Percentiles rank a stretch among this genome's conserved stretches.
Evolutionary conservation across 2,329 filamentous ascomycete species (phyloP).

Genomic region (Fusarium burgessii): DNA sequence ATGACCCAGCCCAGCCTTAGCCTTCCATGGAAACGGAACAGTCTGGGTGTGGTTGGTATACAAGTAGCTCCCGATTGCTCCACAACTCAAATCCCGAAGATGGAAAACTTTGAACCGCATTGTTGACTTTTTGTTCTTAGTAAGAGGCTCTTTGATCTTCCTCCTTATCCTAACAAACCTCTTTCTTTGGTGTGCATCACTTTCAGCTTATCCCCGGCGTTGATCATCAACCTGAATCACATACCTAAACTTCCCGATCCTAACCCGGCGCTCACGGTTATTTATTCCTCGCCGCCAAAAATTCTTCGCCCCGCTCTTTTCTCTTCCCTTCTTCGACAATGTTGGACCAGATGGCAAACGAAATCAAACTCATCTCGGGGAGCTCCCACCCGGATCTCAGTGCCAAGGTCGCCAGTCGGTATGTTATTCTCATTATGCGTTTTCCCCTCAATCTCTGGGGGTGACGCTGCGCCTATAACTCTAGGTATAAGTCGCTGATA

Average conservation of each 20-base stretch:
- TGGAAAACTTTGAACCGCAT: slow-evolving; percentile 45
- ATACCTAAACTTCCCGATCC: slow-evolving; percentile 31
- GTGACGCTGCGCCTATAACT: slow-evolving; percentile 8
- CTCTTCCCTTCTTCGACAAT: slow-evolving; percentile 47
- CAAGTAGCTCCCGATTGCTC: slow-evolving; percentile 33
- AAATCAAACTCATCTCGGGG: slow-evolving; percentile 65
- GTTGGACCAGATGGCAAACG: slow-evolving; percentile 63
- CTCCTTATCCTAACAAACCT: neutral
- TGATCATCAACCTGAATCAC: slow-evolving; percentile 37
- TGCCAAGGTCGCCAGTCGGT: slow-evolving; percentile 59
- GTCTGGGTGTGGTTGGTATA: neutral
- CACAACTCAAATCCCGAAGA: slow-evolving; percentile 41
- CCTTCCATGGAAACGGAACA: slow-evolving; percentile 11
- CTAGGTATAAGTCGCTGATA: slow-evolving; percentile 41
- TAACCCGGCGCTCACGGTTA: slow-evolving; percentile 33
- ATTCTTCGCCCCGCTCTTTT: slow-evolving; percentile 45
- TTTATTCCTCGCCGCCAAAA: slow-evolving; percentile 46
- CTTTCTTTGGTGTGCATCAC: slow-evolving; percentile 4
- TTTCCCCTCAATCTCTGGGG: neutral
- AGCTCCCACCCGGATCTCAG: slow-evolving; percentile 63
- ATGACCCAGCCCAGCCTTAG: slow-evolving; percentile 28
- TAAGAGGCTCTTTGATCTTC: slow-evolving; percentile 20
- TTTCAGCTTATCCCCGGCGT: slow-evolving; percentile 9
- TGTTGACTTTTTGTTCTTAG: slow-evolving; percentile 33
- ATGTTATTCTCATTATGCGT: slow-evolving; percentile 40